phyloP scores from a whole-genome alignment of 306 rosid genomes.

The Sicyos edulis region DNA sequence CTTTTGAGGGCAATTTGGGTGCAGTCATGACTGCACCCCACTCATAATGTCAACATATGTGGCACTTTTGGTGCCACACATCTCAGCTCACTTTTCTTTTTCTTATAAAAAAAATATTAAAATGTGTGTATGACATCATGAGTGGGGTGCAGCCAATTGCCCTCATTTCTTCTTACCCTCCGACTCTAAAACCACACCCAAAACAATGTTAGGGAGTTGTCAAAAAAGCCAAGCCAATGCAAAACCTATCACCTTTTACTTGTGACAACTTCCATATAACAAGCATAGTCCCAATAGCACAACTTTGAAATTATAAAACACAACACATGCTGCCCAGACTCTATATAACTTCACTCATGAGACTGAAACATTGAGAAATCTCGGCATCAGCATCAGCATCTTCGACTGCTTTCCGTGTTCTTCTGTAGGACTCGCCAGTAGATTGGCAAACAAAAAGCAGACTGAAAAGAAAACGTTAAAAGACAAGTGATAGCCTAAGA shows the following conservation, averaged over 20 bases:
- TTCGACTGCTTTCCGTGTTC: not conserved
- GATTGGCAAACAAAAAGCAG: not conserved
- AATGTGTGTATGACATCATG: no score
- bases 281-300: conserved; percentile 14
- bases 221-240: conserved; percentile 3
- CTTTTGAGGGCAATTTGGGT: no score
- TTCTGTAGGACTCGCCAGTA: not conserved
- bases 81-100: no score
- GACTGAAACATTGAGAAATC: not conserved
- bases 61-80: no score
- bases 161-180: not conserved
- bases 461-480: conserved; percentile 16
- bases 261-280: not conserved
- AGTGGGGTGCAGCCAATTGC: no score
- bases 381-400: not conserved
- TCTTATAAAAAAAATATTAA: no score
- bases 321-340: not conserved
- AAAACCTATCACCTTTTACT: not conserved
- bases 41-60: no score
- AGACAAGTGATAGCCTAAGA: conserved; percentile 36
- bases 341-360: conserved; percentile 3
- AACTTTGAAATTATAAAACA: not conserved
- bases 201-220: conserved; percentile 5
- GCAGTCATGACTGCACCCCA: no score
- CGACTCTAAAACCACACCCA: not conserved